Conservation (phyloP, 176 grass and related monocot species). For the Typha latifolia region DNA sequence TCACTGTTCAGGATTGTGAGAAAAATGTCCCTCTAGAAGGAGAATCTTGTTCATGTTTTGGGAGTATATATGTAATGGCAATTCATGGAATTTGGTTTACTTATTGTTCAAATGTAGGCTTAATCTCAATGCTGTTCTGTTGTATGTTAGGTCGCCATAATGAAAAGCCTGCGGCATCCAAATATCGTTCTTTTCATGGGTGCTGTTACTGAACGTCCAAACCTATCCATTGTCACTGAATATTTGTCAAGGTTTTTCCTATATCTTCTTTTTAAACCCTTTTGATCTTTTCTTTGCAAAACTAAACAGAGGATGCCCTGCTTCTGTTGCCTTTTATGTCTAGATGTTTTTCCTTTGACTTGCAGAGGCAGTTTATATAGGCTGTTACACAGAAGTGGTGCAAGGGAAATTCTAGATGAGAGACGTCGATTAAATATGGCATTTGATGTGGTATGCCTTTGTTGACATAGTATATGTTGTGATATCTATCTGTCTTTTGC, state of each 20-base stretch:
- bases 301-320: not conserved
- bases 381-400: constrained; percentile 63
- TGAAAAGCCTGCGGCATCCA: constrained; percentile 90
- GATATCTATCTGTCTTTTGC: too few relatives aligned
- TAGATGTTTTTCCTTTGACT: constrained; percentile 10
- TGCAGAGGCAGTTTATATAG: constrained; percentile 96
- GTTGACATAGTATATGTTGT: not conserved
- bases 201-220: constrained; percentile 77
- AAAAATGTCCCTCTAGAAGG: too few relatives aligned
- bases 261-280: not conserved
- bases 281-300: not conserved
- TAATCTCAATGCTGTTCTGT: not conserved
- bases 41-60: too few relatives aligned
- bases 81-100: not conserved
- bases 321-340: constrained; percentile 1
- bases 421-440: constrained; percentile 93
- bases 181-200: constrained; percentile 98
- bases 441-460: constrained; percentile 75
- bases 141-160: constrained; percentile 50
- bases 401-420: constrained; percentile 83
- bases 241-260: constrained; percentile 76
- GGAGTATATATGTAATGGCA: too few relatives aligned
- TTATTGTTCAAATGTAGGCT: not conserved
- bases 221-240: constrained; percentile 78
- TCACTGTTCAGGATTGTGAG: too few relatives aligned